These are phyloP conservation scores for Sarocladium strictum DNA, from an alignment of 2,329 filamentous ascomycete genomes.

Conservation along the genomic window DNA sequence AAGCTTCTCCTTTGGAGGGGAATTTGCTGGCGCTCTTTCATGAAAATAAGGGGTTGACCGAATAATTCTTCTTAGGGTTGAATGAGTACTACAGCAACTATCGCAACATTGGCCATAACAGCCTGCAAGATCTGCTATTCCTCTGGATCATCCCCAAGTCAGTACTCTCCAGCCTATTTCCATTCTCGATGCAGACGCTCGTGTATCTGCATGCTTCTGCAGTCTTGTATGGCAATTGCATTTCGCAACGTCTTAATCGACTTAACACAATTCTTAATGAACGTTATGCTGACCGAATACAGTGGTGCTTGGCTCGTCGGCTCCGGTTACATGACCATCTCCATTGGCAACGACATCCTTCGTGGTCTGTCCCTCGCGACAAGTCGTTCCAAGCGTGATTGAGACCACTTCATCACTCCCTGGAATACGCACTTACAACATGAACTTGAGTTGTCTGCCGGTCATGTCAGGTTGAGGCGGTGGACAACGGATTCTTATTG, in stretches of 20 bases:
- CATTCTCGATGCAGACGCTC: no score
- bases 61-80: constrained; percentile 33
- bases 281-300: neutral
- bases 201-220: no score
- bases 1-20: no score
- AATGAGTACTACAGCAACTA: constrained; percentile 52
- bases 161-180: constrained; percentile 22
- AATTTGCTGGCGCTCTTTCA: no score
- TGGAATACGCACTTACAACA: no score
- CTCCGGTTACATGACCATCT: constrained; percentile 45
- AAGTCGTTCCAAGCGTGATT: constrained; percentile 33
- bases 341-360: constrained; percentile 43
- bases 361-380: constrained; percentile 36
- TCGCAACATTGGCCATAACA: constrained; percentile 53
- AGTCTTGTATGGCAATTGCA: no score
- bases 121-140: constrained; percentile 33
- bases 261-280: neutral
- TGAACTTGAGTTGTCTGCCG: no score
- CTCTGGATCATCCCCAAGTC: constrained; percentile 57
- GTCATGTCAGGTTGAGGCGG: no score
- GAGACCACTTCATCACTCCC: constrained; percentile 11
- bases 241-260: no score
- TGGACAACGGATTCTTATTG: neutral
- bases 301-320: constrained; percentile 52
- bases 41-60: neutral